Evolutionary conservation across 225 moss, liverwort and hornwort genomes (phyloP).

Genomic region (Pleurozium schreberi): DNA sequence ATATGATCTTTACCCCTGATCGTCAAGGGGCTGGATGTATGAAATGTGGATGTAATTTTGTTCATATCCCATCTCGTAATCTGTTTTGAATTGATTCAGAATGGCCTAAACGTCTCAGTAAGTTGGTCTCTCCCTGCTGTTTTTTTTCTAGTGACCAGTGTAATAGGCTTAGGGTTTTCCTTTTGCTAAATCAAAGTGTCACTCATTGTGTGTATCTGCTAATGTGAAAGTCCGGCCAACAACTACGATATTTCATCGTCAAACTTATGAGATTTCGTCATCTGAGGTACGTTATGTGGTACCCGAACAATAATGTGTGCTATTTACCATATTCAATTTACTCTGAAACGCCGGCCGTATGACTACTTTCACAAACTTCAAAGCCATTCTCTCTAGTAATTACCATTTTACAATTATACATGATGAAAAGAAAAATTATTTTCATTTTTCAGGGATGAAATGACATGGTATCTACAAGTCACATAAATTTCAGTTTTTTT

Average conservation of each 20-base stretch:
- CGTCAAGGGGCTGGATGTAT: constrained; percentile 6
- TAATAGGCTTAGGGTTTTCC: no score
- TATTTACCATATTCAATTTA: background rate
- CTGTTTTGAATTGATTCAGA: background rate
- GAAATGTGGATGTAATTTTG: constrained; percentile 22
- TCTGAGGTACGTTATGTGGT: background rate
- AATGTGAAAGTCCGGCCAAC: no score
- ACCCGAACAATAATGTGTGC: background rate
- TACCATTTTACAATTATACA: background rate
- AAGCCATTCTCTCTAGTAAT: background rate
- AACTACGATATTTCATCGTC: no score
- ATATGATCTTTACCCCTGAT: constrained; percentile 2
- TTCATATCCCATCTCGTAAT: background rate
- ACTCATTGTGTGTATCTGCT: no score
- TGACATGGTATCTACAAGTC: background rate
- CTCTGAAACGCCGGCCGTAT: no score
- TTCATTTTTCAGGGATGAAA: no score
- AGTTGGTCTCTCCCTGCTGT: background rate
- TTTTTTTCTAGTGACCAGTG: background rate
- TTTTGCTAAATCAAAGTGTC: background rate
- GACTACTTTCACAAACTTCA: background rate
- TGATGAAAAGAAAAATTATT: rapidly evolving
- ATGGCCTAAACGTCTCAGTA: background rate
- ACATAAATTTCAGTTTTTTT: no score
- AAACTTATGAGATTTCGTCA: background rate